Evolutionary conservation across 305 asterid genomes (phyloP).

Genomic region (Rubia peregrina): DNA sequence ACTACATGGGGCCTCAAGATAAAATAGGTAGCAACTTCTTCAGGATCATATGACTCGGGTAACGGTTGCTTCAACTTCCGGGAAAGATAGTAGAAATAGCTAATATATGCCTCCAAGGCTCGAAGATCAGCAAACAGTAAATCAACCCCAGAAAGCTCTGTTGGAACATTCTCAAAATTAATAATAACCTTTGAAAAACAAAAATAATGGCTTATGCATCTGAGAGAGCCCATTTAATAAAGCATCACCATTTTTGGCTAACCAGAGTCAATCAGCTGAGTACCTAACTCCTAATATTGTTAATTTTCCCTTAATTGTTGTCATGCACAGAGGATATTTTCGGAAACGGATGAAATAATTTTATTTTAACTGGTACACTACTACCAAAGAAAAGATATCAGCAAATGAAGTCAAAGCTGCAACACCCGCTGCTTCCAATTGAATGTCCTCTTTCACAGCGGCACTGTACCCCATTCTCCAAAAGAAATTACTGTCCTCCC

Average conservation of each 20-base stretch:
- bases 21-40: conserved; percentile 64
- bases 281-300: neutral
- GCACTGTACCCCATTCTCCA: neutral
- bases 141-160: conserved; percentile 83
- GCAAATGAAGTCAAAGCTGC: neutral
- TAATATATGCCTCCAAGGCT: conserved; percentile 70
- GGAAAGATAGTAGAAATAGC: conserved; percentile 54
- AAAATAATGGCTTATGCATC: neutral
- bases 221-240: neutral
- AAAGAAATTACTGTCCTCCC: neutral
- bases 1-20: conserved; percentile 85
- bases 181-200: conserved; percentile 9
- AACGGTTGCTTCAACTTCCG: conserved; percentile 90
- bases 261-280: neutral
- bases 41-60: conserved; percentile 75
- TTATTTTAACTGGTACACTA: neutral
- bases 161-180: conserved; percentile 20
- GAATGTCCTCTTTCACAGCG: neutral
- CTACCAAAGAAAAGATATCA: neutral
- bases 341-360: neutral
- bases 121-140: conserved; percentile 73
- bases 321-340: neutral
- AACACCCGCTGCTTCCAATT: neutral
- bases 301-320: neutral
- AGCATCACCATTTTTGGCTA: neutral